A percentile compares a stretch with the other conserved stretches of the same genome.
Conservation (phyloP, 2,329 filamentous ascomycete species). For the Teratosphaeria epicoccoides region DNA sequence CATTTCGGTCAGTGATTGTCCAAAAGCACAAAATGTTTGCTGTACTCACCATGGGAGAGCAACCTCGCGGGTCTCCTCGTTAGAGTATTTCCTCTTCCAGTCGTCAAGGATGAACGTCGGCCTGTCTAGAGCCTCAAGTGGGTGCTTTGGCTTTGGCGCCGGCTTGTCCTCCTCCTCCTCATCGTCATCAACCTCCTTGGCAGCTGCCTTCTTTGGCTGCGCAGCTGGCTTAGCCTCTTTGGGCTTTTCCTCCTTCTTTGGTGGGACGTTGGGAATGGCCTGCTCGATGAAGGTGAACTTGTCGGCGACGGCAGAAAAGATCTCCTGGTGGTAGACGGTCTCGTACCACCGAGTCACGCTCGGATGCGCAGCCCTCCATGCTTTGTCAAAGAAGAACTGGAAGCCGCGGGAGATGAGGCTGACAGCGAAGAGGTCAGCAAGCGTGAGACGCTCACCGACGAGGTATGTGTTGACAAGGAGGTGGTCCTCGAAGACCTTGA, state of each 20-base stretch:
- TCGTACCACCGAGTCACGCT: slow-evolving; percentile 88
- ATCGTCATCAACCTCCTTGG: slow-evolving; percentile 40
- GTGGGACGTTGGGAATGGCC: slow-evolving; percentile 61
- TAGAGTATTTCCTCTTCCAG: slow-evolving; percentile 97
- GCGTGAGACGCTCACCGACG: slow-evolving; percentile 91
- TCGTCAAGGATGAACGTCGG: slow-evolving; percentile 80
- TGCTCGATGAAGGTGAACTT: slow-evolving; percentile 72
- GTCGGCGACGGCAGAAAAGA: slow-evolving; percentile 71
- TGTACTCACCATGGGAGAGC: slow-evolving; percentile 65
- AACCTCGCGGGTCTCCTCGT: slow-evolving; percentile 70
- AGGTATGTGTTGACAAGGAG: slow-evolving; percentile 91
- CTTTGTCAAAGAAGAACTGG: slow-evolving; percentile 87
- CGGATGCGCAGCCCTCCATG: slow-evolving; percentile 73
- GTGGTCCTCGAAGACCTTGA: slow-evolving; percentile 73
- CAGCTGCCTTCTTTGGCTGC: slow-evolving; percentile 42
- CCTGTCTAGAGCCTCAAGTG: slow-evolving; percentile 72
- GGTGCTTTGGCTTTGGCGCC: slow-evolving; percentile 91
- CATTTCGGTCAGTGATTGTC: not conserved
- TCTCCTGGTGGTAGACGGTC: slow-evolving; percentile 84
- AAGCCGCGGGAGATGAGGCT: slow-evolving; percentile 76
- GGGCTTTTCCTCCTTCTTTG: slow-evolving; percentile 50
- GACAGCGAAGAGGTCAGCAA: slow-evolving; percentile 82
- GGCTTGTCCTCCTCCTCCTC: slow-evolving; percentile 53
- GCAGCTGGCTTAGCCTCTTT: slow-evolving; percentile 59
- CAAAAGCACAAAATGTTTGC: not conserved